phyloP scores from a whole-genome alignment of 768 basidiomycete species.

The Clavaria fumosa region DNA sequence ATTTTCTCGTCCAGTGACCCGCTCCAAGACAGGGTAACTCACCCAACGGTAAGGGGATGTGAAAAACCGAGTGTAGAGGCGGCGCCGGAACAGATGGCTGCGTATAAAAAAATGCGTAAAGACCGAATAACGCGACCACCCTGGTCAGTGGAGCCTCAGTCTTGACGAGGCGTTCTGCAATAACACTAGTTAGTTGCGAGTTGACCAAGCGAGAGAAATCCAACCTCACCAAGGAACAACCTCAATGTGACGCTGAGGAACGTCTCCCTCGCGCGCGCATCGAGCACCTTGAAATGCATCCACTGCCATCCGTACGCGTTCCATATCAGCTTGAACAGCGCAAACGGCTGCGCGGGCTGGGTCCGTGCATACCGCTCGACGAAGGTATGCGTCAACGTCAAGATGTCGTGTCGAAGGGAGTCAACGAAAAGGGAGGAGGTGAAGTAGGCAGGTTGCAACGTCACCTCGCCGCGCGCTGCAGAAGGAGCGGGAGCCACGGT shows the following conservation, averaged over 20 bases:
- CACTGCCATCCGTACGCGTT: conserved; percentile 51
- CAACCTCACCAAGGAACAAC: conserved; percentile 46
- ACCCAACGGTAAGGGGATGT: conserved; percentile 51
- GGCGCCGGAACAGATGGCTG: conserved; percentile 46
- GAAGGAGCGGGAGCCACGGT: conserved; percentile 39
- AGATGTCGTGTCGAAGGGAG: conserved; percentile 49
- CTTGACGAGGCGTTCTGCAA: conserved; percentile 36
- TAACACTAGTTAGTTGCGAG: too few species aligned
- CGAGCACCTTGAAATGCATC: conserved; percentile 62
- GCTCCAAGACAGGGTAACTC: conserved; percentile 11
- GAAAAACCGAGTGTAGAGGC: conserved; percentile 30
- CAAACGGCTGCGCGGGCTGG: conserved; percentile 34
- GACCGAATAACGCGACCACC: conserved; percentile 45
- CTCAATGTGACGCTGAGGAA: conserved; percentile 46
- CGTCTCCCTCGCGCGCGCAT: conserved; percentile 43
- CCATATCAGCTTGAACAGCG: conserved; percentile 62
- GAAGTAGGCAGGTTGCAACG: conserved; percentile 63
- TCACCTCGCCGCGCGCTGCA: conserved; percentile 39
- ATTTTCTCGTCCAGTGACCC: conserved; percentile 1
- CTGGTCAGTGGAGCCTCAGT: conserved; percentile 39
- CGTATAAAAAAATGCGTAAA: conserved; percentile 55
- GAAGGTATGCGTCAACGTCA: conserved; percentile 35
- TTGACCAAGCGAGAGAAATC: too few species aligned
- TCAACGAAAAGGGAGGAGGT: conserved; percentile 62
- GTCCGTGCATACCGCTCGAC: conserved; percentile 29